Conservation (phyloP, 345 rosid genomes). For the Salix suchowensis region DNA sequence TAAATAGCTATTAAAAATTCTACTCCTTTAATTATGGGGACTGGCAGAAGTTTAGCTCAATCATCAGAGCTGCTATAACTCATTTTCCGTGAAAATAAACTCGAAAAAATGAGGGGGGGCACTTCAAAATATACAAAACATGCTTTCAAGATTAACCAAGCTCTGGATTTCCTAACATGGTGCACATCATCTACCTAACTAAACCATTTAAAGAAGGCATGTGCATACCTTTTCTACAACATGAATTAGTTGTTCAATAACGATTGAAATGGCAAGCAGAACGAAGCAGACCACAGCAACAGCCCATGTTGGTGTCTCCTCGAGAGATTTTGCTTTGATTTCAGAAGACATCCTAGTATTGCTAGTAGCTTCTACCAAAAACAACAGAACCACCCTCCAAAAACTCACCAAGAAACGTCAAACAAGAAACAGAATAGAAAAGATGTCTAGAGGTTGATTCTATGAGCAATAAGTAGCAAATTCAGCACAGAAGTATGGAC, state of each 20-base stretch:
- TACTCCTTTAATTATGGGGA: not conserved
- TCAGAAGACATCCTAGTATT: not conserved
- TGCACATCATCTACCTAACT: not conserved
- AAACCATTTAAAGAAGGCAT: not conserved
- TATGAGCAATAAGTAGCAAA: not conserved
- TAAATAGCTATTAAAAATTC: not conserved
- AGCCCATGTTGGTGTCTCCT: slow-evolving; percentile 88
- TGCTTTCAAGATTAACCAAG: not conserved
- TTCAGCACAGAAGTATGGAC: not conserved
- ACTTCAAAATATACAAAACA: not conserved
- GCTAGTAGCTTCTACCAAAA: not conserved
- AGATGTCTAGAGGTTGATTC: not conserved
- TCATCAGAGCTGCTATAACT: not conserved
- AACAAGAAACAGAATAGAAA: not conserved
- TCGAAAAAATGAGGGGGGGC: not conserved
- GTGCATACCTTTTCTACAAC: slow-evolving; percentile 43
- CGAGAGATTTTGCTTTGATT: slow-evolving; percentile 40
- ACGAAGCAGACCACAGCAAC: slow-evolving; percentile 77
- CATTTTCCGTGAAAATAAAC: not conserved
- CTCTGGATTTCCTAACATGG: not conserved
- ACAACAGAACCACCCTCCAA: not conserved
- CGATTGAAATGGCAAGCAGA: slow-evolving; percentile 59
- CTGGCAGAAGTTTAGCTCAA: not conserved
- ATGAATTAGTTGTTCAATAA: slow-evolving; percentile 66
- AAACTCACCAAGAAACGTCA: not conserved